Percentiles rank a stretch among this genome's conserved stretches.
phyloP scores from a whole-genome alignment of 140 eudicot species.

The Erigeron philadelphicus region DNA sequence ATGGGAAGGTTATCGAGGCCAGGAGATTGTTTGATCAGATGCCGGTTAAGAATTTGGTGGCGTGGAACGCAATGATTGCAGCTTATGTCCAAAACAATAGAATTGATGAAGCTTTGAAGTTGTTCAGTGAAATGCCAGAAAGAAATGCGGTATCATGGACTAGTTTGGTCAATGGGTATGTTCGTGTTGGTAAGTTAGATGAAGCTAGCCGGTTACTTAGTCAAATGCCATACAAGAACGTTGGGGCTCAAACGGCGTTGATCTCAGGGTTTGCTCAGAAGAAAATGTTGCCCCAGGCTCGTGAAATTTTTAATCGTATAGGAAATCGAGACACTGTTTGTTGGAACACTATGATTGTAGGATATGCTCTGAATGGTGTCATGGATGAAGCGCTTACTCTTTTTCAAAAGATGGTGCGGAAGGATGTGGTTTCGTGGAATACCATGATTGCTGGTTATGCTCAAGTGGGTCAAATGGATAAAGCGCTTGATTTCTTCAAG shows the following conservation, averaged over 20 bases:
- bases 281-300: slow-evolving; percentile 35
- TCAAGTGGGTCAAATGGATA: slow-evolving; percentile 46
- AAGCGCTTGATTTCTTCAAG: slow-evolving; percentile 43
- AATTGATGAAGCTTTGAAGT: slow-evolving; percentile 36
- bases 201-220: slow-evolving; percentile 39
- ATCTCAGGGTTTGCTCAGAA: slow-evolving; percentile 42
- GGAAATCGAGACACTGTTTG: slow-evolving; percentile 42
- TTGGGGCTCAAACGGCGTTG: slow-evolving; percentile 62
- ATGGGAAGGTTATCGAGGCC: slow-evolving; percentile 48
- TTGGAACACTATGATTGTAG: slow-evolving; percentile 60
- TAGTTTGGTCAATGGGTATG: slow-evolving; percentile 50
- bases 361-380: slow-evolving; percentile 46
- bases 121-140: slow-evolving; percentile 43
- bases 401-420: slow-evolving; percentile 36
- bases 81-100: slow-evolving; percentile 49
- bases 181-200: slow-evolving; percentile 42
- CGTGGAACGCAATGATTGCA: slow-evolving; percentile 72
- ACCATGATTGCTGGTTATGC: slow-evolving; percentile 52
- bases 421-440: slow-evolving; percentile 51
- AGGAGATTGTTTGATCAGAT: slow-evolving; percentile 42
- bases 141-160: slow-evolving; percentile 51
- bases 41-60: slow-evolving; percentile 44
- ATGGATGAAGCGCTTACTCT: slow-evolving; percentile 45
- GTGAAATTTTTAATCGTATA: slow-evolving; percentile 36
- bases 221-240: slow-evolving; percentile 44